Evolutionary conservation across 2,329 filamentous ascomycete genomes (phyloP), one percentile per base, ranked within the genome.

Genomic region (Didymellaceae sp.): DNA sequence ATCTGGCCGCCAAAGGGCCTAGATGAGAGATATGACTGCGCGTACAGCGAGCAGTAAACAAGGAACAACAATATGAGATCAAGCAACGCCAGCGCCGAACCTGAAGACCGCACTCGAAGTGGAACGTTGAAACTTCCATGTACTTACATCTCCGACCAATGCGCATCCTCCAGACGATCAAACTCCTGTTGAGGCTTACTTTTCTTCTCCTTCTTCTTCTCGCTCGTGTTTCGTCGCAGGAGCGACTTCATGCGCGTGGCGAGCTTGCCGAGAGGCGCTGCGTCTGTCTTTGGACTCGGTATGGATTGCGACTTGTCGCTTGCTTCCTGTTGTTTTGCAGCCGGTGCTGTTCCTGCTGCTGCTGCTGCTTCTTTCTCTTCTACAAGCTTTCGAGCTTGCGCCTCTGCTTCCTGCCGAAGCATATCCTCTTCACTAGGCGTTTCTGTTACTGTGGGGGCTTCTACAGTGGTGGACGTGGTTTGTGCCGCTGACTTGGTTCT

Each of bases 81-180:
- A 13, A 7, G 10, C 6, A 13, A 28, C 26, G 5, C 26, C 6
- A 9, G 26, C 26, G 11, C 6, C 11, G n/a, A 40, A 18, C 5
- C 30, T 13, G 38, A 14, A 25, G 20, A 21, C 9, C 30, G 24
- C 18, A n/a, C n/a, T n/a, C n/a, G n/a, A n/a, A n/a, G n/a, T n/a
- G n/a, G 8, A 11, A 30, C n/a, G 11, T 41, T 26, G 14, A n/a
- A n/a, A 28, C 1, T 13, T 28, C 6, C 5, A 28, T 28, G 26
- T n/a, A n/a, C 25, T 40, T 18, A 73, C 63, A 73, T 68, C 47
- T 73, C 70, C 7, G 70, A 68, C 70, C 70, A 73, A 45, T 73
- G 70, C 4, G 65, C 54, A 17, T 66, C 63, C 34, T 72, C 70
- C 33, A 70, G 55, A 11, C 63, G 61, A 24, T 67, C 66, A 3